phyloP scores from a whole-genome alignment of 2,329 filamentous ascomycete species.

The Fusarium oxysporum region DNA sequence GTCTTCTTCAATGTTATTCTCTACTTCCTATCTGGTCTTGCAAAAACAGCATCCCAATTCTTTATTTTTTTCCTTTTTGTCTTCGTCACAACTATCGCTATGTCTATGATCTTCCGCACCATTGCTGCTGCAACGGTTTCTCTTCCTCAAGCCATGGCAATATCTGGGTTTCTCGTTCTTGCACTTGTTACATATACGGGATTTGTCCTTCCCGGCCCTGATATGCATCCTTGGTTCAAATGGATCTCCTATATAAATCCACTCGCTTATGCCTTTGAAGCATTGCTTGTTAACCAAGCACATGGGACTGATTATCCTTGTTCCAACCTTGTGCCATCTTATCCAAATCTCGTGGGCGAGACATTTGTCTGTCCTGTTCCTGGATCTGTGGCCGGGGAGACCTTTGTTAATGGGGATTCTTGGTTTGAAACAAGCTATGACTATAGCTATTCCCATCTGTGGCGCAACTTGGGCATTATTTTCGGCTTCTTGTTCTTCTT shows the following conservation, averaged over 20 bases:
- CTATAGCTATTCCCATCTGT: constrained; percentile 68
- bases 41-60: constrained; percentile 76
- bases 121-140: constrained; percentile 64
- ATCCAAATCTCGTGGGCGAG: not conserved
- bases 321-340: not conserved
- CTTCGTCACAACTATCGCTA: constrained; percentile 64
- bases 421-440: constrained; percentile 67
- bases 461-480: constrained; percentile 78
- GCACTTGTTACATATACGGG: not conserved
- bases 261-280: constrained; percentile 2
- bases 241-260: constrained; percentile 11
- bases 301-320: constrained; percentile 4
- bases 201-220: not conserved
- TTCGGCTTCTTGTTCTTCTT: constrained; percentile 74
- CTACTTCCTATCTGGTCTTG: constrained; percentile 68
- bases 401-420: constrained; percentile 67
- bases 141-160: constrained; percentile 1
- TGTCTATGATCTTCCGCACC: constrained; percentile 67
- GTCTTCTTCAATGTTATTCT: constrained; percentile 66
- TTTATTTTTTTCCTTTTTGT: constrained; percentile 79
- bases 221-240: constrained; percentile 6
- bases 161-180: not conserved
- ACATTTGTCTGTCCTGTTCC: constrained; percentile 60
- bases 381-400: constrained; percentile 65
- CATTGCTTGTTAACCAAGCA: not conserved